Percentiles rank a stretch among this genome's conserved stretches.
Evolutionary conservation across 805 yeast species (phyloP).

Genomic region (Candida khao-thaluensis): DNA sequence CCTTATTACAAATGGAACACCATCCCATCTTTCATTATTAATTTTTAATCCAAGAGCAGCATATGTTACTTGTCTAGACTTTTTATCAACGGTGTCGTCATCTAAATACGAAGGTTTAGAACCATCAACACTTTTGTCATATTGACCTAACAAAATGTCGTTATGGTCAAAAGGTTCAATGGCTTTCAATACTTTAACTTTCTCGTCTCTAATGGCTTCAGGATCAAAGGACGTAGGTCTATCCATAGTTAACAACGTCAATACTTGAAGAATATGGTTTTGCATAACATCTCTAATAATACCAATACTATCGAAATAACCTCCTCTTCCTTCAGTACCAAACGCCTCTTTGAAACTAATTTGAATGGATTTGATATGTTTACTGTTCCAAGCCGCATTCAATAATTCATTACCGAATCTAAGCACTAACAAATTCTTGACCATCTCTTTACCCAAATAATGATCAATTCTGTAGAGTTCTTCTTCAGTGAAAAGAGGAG

Average conservation of each 20-base stretch:
- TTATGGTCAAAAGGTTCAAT: slow-evolving; percentile 63
- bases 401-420: slow-evolving; percentile 90
- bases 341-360: slow-evolving; percentile 96
- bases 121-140: slow-evolving; percentile 81
- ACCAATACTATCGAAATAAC: slow-evolving; percentile 93
- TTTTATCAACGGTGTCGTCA: slow-evolving; percentile 81
- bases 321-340: slow-evolving; percentile 99
- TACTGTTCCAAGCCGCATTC: slow-evolving; percentile 84
- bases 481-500: slow-evolving; percentile 86
- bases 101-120: slow-evolving; percentile 86
- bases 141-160: slow-evolving; percentile 85
- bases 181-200: slow-evolving; percentile 87
- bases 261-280: slow-evolving; percentile 90
- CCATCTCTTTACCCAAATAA: slow-evolving; percentile 97
- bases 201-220: slow-evolving; percentile 93
- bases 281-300: slow-evolving; percentile 98
- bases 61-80: slow-evolving; percentile 86
- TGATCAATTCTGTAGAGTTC: slow-evolving; percentile 96
- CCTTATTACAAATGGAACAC: slow-evolving; percentile 92
- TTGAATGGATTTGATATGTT: slow-evolving; percentile 77
- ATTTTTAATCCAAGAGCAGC: slow-evolving; percentile 82
- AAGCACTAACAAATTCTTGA: slow-evolving; percentile 83
- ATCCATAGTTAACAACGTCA: slow-evolving; percentile 92
- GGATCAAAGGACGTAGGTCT: slow-evolving; percentile 90
- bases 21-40: slow-evolving; percentile 95